Base-by-base conservation (phyloP, 139 green algal genomes). In the Ulvella scutata region DNA sequence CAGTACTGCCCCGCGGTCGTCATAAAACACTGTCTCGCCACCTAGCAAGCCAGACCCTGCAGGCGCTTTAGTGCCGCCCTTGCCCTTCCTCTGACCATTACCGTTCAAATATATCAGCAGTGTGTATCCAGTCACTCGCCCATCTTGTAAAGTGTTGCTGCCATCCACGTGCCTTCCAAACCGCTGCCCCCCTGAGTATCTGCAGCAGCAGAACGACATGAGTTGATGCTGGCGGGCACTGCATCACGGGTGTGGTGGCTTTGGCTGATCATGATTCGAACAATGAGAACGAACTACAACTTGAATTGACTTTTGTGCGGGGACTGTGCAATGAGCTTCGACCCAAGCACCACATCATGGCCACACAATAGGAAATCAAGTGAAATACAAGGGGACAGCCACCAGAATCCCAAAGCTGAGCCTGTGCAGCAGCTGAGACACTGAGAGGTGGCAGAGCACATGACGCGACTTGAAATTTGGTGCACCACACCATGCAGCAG, bases 101-200 rank as follows among this genome's bases (percentile, higher is more conserved):
- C 62, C 73, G 62, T 72, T 74, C 1, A 93, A 74, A 75, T 93
- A 93, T 1, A 93, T 67, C 0, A 93, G 82, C 59, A 91, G 72
- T 0, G 88, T 93, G 74, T 89, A 91, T 3, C 37, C 61, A 26
- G 86, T 89, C 2, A 38, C 13, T 2, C 33, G 28, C 3, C 78
- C 78, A 13, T 59, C 38, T 0, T 17, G 74, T 3, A 85, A 26
- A 1, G 76, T 76, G 2, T 86, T 76, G 26, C 62, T 80, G 37
- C 89, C 88, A 39, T 91, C 88, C 7, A 90, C 74, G 76, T 93
- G 88, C 72, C 74, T 82, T 23, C 84, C 83, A 77, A 90, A 92
- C 40, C 77, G 72, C 34, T 92, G 82, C 0, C 85, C 83, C 2
- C 29, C 28, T 7, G 4, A 21, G 73, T 92, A 92, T n/a, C 86